These are phyloP conservation scores for Pseudofabraea citricarpa DNA, from an alignment of 2,329 filamentous ascomycete genomes.

Conservation along the genomic window DNA sequence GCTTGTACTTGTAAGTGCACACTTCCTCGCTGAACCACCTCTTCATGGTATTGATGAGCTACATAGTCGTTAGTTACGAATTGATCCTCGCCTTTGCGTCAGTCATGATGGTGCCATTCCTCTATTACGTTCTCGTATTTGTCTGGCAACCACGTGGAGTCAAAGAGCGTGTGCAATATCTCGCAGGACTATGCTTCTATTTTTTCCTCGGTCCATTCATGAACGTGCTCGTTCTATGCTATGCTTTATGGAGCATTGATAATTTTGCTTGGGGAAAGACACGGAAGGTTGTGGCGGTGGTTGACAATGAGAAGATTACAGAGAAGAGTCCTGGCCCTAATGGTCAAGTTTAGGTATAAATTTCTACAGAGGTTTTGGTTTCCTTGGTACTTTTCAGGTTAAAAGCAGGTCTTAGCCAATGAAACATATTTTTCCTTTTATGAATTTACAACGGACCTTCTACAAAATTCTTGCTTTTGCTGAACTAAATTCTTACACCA, in stretches of 20 bases:
- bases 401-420: too few species aligned
- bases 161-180: conserved; percentile 22
- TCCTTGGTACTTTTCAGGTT: too few species aligned
- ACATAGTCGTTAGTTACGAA: conserved; percentile 4
- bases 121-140: conserved; percentile 23
- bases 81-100: conserved; percentile 23
- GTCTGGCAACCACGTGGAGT: conserved; percentile 23
- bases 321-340: too few species aligned
- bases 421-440: too few species aligned
- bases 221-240: conserved; percentile 37
- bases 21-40: background rate
- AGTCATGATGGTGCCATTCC: conserved; percentile 25
- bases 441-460: too few species aligned
- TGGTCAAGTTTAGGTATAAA: too few species aligned
- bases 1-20: conserved; percentile 7
- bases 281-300: conserved; percentile 17
- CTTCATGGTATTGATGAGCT: background rate
- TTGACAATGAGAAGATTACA: conserved; percentile 18
- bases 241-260: conserved; percentile 37
- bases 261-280: conserved; percentile 45
- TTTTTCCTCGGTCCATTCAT: conserved; percentile 31
- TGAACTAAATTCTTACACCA: too few species aligned
- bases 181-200: conserved; percentile 25
- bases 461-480: too few species aligned
- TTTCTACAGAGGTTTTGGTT: too few species aligned